These are phyloP conservation scores for Chytriomyces hyalinus DNA, from an alignment of 192 early-diverging fungal species.

Conservation along the genomic window DNA sequence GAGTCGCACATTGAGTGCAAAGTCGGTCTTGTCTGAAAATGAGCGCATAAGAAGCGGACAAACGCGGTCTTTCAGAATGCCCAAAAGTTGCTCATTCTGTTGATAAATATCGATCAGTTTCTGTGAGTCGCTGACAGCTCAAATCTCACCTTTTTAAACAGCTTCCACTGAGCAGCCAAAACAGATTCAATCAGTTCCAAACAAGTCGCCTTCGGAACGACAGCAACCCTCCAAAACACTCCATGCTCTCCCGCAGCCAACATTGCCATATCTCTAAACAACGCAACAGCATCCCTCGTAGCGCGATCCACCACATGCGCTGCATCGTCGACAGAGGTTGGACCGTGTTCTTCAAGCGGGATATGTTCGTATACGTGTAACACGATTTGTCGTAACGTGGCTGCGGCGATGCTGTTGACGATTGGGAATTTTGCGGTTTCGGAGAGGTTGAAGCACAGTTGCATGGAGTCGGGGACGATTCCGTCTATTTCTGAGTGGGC, in stretches of 20 bases:
- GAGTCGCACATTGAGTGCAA: slow-evolving; percentile 80
- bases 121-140: too few relatives aligned
- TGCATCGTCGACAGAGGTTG: not conserved
- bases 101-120: not conserved
- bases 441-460: slow-evolving; percentile 81
- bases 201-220: slow-evolving; percentile 74
- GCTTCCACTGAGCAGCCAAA: slow-evolving; percentile 74
- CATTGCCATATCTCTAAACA: slow-evolving; percentile 75
- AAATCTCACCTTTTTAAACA: slow-evolving; percentile 69
- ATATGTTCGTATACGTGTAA: slow-evolving; percentile 87
- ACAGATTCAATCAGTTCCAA: slow-evolving; percentile 93
- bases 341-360: slow-evolving; percentile 59
- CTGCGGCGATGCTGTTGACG: slow-evolving; percentile 86
- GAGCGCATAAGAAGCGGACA: slow-evolving; percentile 89
- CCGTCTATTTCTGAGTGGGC: slow-evolving; percentile 21
- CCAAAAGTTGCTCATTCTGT: slow-evolving; percentile 74
- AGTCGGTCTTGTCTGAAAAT: slow-evolving; percentile 91
- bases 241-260: slow-evolving; percentile 73
- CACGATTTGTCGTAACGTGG: slow-evolving; percentile 83
- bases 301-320: slow-evolving; percentile 10
- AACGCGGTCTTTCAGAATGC: slow-evolving; percentile 77
- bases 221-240: slow-evolving; percentile 59
- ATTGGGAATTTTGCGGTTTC: slow-evolving; percentile 75
- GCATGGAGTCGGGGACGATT: not conserved
- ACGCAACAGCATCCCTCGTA: not conserved